Evolutionary conservation across 1,284 basidiomycete genomes (phyloP), one percentile per base, ranked within the genome.

Genomic region (Leccinum fallax): DNA sequence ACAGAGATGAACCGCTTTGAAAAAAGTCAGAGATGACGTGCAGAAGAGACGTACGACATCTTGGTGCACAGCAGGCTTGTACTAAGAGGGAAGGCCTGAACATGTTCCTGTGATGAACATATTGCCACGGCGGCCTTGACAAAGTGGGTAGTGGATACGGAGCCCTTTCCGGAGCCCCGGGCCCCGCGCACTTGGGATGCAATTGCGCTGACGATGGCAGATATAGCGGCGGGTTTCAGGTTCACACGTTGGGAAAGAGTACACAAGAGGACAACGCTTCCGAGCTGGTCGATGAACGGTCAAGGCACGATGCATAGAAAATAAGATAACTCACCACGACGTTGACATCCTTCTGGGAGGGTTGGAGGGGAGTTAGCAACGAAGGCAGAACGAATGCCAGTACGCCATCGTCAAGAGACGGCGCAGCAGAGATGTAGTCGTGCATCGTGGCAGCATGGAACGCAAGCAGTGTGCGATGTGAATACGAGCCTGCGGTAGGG

Each of bases 401-500:
- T 0, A 82, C 80, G 9, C 83, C 85, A 71, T 92, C 88, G 64
- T 88, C 83, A n/a, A 91, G 66, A 5, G 68, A 66, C 62, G 85
- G 80, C 59, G 69, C 77, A 30, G 83, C 79, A 36, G 86, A 84
- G 53, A 97, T 80, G 67, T 92, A 93, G 57, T 94, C 94, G 28
- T 97, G 85, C 53, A 96, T 78, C 0, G 85, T 86, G 3, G 93
- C 88, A 4, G 89, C 85, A 78, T 95, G 95, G 77, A 98, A 98
- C 0, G 88, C 88, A 52, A 95, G 78, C 13, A 98, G 79, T 0
- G 90, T 85, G 46, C 89, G 89, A 73, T 97, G 90, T 0, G 81
- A 76, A 38, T 76, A 58, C 2, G 66, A 72, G 26, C 63, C 73
- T 74, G 38, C 2, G 24, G 11, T 11, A 34, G 9, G 4, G 5